Evolutionary conservation across 2,329 filamentous ascomycete species (phyloP).

Genomic region (Colletotrichum liaoningense): DNA sequence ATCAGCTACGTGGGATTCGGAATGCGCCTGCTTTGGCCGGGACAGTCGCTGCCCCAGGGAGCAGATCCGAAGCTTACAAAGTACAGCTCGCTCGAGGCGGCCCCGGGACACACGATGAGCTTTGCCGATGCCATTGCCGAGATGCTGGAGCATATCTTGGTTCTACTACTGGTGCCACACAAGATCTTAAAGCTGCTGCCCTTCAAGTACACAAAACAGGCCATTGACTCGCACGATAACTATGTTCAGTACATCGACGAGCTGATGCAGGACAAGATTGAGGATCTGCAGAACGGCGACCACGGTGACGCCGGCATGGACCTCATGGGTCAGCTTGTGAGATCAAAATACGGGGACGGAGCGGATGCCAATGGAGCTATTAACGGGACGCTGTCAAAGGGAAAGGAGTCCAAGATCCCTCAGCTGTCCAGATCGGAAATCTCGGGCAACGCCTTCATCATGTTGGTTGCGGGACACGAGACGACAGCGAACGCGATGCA

Average conservation of each 20-base stretch:
- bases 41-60: slow-evolving; percentile 61
- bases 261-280: slow-evolving; percentile 71
- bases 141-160: slow-evolving; percentile 72
- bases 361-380: slow-evolving; percentile 28
- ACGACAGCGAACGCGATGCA: slow-evolving; percentile 82
- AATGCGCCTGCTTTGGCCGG: slow-evolving; percentile 69
- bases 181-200: slow-evolving; percentile 65
- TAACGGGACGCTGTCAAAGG: slow-evolving; percentile 22
- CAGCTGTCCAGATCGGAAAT: slow-evolving; percentile 73
- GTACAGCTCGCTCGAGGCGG: slow-evolving; percentile 58
- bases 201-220: slow-evolving; percentile 60
- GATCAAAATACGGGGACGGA: slow-evolving; percentile 51
- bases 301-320: slow-evolving; percentile 60
- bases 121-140: slow-evolving; percentile 73
- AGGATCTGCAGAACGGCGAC: slow-evolving; percentile 50
- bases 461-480: slow-evolving; percentile 81
- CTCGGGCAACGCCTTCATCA: slow-evolving; percentile 77
- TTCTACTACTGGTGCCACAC: slow-evolving; percentile 69
- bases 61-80: slow-evolving; percentile 59
- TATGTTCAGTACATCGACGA: slow-evolving; percentile 78
- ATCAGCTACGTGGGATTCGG: slow-evolving; percentile 79
- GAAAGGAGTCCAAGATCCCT: slow-evolving; percentile 43
- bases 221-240: slow-evolving; percentile 68
- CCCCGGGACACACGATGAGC: slow-evolving; percentile 69
- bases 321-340: slow-evolving; percentile 62